Conservation (phyloP, 495 filamentous ascomycete genomes). For the Thermochaetoides thermophila region DNA sequence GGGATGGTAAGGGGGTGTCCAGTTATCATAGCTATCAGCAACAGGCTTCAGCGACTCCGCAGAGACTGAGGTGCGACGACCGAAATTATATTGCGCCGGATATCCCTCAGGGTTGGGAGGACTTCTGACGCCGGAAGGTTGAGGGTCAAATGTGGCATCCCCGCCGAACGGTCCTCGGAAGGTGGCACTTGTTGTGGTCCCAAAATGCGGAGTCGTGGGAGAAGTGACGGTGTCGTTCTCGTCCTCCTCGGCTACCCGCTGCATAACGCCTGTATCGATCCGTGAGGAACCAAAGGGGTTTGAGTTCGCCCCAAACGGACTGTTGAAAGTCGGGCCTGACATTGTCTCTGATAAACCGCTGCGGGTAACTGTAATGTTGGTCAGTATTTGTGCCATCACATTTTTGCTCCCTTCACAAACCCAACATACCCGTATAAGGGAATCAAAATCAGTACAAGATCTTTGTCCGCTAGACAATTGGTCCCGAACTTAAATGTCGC, state of each 20-base stretch:
- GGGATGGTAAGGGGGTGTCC: slow-evolving; percentile 70
- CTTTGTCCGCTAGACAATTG: too few relatives aligned
- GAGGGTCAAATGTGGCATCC: slow-evolving; percentile 27
- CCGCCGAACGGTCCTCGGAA: slow-evolving; percentile 35
- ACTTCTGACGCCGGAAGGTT: slow-evolving; percentile 25
- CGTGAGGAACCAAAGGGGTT: slow-evolving; percentile 35
- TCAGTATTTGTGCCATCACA: too few relatives aligned
- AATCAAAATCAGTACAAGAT: too few relatives aligned
- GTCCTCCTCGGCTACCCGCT: slow-evolving; percentile 44
- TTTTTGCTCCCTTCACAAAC: too few relatives aligned
- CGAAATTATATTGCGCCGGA: slow-evolving; percentile 86
- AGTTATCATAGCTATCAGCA: slow-evolving; percentile 68
- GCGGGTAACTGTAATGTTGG: too few relatives aligned
- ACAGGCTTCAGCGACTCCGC: slow-evolving; percentile 90
- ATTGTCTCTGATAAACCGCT: too few relatives aligned
- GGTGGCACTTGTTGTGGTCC: slow-evolving; percentile 10
- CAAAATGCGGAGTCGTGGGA: slow-evolving; percentile 39
- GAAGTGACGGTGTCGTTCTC: slow-evolving; percentile 42
- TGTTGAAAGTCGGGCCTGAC: slow-evolving; percentile 39
- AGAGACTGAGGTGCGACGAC: slow-evolving; percentile 87
- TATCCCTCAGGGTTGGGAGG: slow-evolving; percentile 49
- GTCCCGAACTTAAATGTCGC: too few relatives aligned
- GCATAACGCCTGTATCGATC: slow-evolving; percentile 26
- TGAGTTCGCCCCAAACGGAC: slow-evolving; percentile 36
- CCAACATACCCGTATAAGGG: too few relatives aligned